Evolutionary conservation across 176 grass and related monocot genomes (phyloP).

Genomic region (Zea luxurians): DNA sequence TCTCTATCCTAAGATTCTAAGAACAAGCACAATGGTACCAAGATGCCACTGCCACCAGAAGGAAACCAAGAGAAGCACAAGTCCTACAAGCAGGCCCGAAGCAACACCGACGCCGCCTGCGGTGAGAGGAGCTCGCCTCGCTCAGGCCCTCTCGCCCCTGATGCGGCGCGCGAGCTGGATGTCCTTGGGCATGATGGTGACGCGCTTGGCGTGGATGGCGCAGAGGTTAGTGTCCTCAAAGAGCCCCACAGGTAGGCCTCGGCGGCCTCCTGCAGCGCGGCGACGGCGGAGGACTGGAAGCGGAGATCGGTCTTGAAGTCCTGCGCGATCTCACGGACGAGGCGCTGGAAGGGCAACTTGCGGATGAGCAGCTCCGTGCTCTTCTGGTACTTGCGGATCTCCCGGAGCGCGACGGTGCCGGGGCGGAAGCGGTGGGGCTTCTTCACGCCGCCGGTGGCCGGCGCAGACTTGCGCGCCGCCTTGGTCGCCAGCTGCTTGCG

Average conservation of each 20-base stretch:
- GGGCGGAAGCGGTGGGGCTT: conserved; percentile 84
- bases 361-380: conserved; percentile 86
- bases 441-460: conserved; percentile 72
- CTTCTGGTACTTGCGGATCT: conserved; percentile 95
- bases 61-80: not conserved
- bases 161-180: conserved; percentile 78
- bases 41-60: not conserved
- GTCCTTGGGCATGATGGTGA: conserved; percentile 92
- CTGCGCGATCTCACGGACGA: conserved; percentile 74
- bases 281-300: conserved; percentile 70
- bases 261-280: conserved; percentile 74
- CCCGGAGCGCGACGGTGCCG: conserved; percentile 58
- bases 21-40: not conserved
- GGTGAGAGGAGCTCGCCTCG: not conserved
- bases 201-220: conserved; percentile 79
- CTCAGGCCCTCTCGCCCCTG: conserved; percentile 68
- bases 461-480: conserved; percentile 71
- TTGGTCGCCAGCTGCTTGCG: conserved; percentile 81
- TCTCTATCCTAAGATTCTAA: not conserved
- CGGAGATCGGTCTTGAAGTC: conserved; percentile 83
- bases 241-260: conserved; percentile 71
- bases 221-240: conserved; percentile 92
- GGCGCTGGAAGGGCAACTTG: conserved; percentile 78
- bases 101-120: not conserved
- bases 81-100: not conserved